Evolutionary conservation across 805 yeast genomes (phyloP).

Genomic region (Yamadazyma laniorum): DNA sequence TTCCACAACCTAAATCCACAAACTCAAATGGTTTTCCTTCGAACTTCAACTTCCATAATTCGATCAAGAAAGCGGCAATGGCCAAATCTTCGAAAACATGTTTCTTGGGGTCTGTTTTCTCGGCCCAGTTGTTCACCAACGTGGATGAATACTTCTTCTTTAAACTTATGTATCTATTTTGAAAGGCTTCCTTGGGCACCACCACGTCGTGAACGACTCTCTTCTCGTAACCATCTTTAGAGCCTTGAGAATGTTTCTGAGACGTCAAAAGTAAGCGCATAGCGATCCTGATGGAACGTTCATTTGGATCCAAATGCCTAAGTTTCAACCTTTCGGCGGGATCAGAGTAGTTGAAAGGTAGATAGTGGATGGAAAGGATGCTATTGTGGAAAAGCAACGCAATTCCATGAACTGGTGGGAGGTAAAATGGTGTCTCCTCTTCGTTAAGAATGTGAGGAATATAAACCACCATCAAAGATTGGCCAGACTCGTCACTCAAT

Average conservation of each 20-base stretch:
- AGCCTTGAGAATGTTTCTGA: conserved; percentile 79
- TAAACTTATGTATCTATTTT: conserved; percentile 72
- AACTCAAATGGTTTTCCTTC: conserved; percentile 44
- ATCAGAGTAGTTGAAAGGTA: conserved; percentile 49
- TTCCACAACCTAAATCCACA: conserved; percentile 93
- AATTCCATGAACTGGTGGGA: conserved; percentile 82
- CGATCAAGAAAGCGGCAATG: conserved; percentile 90
- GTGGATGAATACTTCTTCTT: conserved; percentile 78
- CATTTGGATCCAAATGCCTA: conserved; percentile 39
- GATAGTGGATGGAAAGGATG: conserved; percentile 68
- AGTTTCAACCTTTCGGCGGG: conserved; percentile 18
- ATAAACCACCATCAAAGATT: conserved; percentile 62
- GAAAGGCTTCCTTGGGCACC: conserved; percentile 79
- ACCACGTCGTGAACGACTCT: conserved; percentile 86
- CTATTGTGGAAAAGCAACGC: conserved; percentile 56
- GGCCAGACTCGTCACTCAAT: conserved; percentile 24
- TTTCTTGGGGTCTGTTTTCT: conserved; percentile 89
- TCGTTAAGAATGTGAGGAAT: conserved; percentile 65
- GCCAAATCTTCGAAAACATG: conserved; percentile 97
- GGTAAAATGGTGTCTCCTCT: conserved; percentile 77
- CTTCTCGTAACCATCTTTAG: conserved; percentile 79
- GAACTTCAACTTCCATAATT: conserved; percentile 65
- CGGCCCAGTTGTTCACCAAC: conserved; percentile 84
- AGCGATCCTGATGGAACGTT: conserved; percentile 79
- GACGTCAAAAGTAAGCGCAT: conserved; percentile 76